phyloP scores from a whole-genome alignment of 345 rosid species.

The Orychophragmus violaceus region DNA sequence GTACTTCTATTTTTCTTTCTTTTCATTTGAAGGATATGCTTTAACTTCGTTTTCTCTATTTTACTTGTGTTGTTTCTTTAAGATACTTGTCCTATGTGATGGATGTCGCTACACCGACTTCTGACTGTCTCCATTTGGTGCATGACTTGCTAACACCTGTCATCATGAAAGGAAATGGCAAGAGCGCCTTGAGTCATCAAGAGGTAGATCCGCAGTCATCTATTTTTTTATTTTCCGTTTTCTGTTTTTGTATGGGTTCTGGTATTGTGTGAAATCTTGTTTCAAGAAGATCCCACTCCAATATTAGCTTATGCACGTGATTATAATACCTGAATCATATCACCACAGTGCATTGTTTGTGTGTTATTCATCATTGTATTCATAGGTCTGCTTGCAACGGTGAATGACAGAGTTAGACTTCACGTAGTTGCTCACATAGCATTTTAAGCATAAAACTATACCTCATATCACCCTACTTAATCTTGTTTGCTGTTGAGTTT shows the following conservation, averaged over 20 bases:
- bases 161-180: constrained; percentile 77
- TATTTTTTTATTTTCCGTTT: background rate
- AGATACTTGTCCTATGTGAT: constrained; percentile 93
- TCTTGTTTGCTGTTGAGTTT: background rate
- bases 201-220: constrained; percentile 50
- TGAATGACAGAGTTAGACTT: constrained; percentile 2
- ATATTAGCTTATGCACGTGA: background rate
- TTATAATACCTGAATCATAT: background rate
- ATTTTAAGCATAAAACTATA: background rate
- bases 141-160: constrained; percentile 78
- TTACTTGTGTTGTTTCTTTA: constrained; percentile 21
- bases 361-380: background rate
- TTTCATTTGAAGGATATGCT: constrained; percentile 5
- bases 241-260: background rate
- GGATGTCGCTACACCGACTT: constrained; percentile 98
- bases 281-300: background rate
- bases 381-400: background rate
- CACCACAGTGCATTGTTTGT: background rate
- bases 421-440: background rate
- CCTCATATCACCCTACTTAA: constrained; percentile 2
- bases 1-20: background rate
- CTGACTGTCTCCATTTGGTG: constrained; percentile 86
- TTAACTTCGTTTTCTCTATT: background rate
- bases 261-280: background rate
- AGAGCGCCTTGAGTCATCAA: constrained; percentile 85